phyloP scores from a whole-genome alignment of 2,329 filamentous ascomycete species.

The Cladophialophora carrionii region DNA sequence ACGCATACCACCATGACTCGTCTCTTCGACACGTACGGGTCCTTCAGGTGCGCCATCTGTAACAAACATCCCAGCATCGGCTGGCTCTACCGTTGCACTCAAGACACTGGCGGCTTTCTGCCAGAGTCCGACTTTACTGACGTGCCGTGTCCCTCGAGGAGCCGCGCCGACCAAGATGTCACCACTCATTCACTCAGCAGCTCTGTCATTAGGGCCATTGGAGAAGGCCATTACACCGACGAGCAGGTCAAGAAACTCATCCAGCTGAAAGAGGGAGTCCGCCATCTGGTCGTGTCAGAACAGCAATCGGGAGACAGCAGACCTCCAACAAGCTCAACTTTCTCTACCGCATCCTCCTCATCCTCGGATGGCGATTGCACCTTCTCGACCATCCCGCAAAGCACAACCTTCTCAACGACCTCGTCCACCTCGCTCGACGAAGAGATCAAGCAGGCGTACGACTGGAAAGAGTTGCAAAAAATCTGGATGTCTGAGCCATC shows the following conservation, averaged over 20 bases:
- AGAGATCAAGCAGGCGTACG: conserved; percentile 31
- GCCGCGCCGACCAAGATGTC: conserved; percentile 20
- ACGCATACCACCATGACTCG: conserved; percentile 71
- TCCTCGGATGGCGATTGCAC: conserved; percentile 20
- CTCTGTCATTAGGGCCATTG: conserved; percentile 50
- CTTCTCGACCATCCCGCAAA: conserved; percentile 37
- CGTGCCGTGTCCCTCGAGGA: conserved; percentile 1
- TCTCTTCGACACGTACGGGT: conserved; percentile 56
- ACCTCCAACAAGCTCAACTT: conserved; percentile 29
- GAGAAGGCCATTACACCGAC: conserved; percentile 48
- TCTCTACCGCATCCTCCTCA: conserved; percentile 24
- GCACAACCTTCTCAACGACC: conserved; percentile 37
- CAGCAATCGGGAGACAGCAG: conserved; percentile 28
- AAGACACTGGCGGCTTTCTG: conserved; percentile 60
- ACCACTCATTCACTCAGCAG: conserved; percentile 42
- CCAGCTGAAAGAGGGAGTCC: conserved; percentile 47
- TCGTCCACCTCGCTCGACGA: conserved; percentile 33
- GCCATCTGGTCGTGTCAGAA: conserved; percentile 37
- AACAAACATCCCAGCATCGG: conserved; percentile 60
- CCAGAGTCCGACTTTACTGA: conserved; percentile 41
- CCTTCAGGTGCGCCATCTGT: conserved; percentile 63
- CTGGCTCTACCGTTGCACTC: conserved; percentile 74
- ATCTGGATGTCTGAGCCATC: conserved; percentile 31
- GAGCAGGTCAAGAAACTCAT: conserved; percentile 49
- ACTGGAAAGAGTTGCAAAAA: conserved; percentile 34